A percentile compares a stretch with the other conserved stretches of the same genome.
These are phyloP conservation scores for Lactuca sativa DNA, from an alignment of 129 eudicot genomes.

Conservation along the genomic window DNA sequence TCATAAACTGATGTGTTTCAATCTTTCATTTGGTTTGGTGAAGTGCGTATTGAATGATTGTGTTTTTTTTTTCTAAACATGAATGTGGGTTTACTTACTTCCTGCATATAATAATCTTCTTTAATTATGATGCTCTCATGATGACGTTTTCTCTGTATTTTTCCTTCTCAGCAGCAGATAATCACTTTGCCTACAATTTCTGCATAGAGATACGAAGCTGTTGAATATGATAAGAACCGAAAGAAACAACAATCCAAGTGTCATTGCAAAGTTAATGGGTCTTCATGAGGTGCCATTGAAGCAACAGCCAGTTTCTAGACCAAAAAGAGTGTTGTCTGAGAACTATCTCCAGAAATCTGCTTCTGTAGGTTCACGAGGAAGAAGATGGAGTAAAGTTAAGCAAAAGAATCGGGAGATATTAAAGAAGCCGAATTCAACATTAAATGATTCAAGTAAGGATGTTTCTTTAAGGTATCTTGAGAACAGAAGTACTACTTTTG, in stretches of 20 bases:
- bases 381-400: conserved; percentile 27
- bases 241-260: conserved; percentile 44
- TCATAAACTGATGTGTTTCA: conserved; percentile 3
- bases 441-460: conserved; percentile 2
- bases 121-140: conserved; percentile 32
- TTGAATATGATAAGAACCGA: conserved; percentile 45
- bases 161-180: conserved; percentile 17
- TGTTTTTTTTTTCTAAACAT: conserved; percentile 14
- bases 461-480: too few relatives aligned
- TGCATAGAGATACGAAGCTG: conserved; percentile 15
- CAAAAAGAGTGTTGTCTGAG: conserved; percentile 54
- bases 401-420: neutral
- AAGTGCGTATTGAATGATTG: conserved; percentile 36
- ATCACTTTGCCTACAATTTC: neutral
- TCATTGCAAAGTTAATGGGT: conserved; percentile 69
- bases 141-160: conserved; percentile 22
- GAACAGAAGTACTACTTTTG: conserved; percentile 14
- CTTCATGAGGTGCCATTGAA: conserved; percentile 41
- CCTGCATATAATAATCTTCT: conserved; percentile 17
- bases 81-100: conserved; percentile 15
- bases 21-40: conserved; percentile 15
- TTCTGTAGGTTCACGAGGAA: conserved; percentile 39
- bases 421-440: neutral
- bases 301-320: conserved; percentile 26
- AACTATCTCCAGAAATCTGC: conserved; percentile 51